Conservation (phyloP, 495 filamentous ascomycete species). For the Aspergillus heteromorphus region DNA sequence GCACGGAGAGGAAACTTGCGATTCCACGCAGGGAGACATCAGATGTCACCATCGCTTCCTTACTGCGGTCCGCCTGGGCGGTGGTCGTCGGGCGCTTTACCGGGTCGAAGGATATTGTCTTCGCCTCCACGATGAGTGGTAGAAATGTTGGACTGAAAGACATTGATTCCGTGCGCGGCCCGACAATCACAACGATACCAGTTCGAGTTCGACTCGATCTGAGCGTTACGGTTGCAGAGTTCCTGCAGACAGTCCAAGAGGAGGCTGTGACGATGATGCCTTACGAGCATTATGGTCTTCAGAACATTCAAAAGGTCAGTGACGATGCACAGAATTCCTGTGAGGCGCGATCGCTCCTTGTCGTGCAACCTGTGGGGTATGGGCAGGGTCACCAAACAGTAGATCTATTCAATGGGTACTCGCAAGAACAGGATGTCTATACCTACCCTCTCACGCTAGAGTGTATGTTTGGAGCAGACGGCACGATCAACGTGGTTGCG, state of each 20-base stretch:
- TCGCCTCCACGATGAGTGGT: constrained; percentile 35
- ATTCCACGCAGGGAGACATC: too few relatives aligned
- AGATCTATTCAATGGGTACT: too few relatives aligned
- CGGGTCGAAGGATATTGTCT: constrained; percentile 31
- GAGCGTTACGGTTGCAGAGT: constrained; percentile 19
- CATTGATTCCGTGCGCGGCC: constrained; percentile 37
- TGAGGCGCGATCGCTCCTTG: too few relatives aligned
- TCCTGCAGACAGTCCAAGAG: constrained; percentile 26
- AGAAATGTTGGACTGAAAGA: constrained; percentile 31
- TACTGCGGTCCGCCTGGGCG: constrained; percentile 38
- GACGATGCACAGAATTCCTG: too few relatives aligned
- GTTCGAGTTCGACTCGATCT: constrained; percentile 21
- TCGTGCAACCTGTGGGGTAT: too few relatives aligned
- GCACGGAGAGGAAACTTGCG: too few relatives aligned
- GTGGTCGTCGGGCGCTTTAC: constrained; percentile 29
- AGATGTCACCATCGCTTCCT: too few relatives aligned
- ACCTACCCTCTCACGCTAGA: too few relatives aligned
- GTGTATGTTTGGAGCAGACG: too few relatives aligned
- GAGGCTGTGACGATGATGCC: constrained; percentile 23
- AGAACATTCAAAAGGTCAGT: constrained; percentile 4
- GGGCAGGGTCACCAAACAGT: too few relatives aligned
- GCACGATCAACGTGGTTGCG: too few relatives aligned
- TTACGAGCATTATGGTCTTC: constrained; percentile 10
- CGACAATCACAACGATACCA: constrained; percentile 38
- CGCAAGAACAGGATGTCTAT: too few relatives aligned